Conservation (phyloP, 106 monocot genomes). For the Allium cepa region DNA sequence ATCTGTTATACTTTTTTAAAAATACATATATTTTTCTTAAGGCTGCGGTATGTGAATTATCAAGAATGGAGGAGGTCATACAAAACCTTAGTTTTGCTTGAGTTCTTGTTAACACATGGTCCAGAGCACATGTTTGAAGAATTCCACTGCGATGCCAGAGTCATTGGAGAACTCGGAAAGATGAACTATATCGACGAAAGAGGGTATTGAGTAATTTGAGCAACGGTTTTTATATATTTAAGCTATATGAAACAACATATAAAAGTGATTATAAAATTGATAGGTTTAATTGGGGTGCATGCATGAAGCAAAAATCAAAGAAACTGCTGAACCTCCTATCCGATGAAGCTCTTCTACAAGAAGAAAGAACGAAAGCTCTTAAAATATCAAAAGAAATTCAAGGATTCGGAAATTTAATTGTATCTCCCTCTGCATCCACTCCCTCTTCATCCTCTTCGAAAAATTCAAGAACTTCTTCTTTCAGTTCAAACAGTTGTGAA, state of each 20-base stretch:
- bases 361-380: slow-evolving; percentile 6
- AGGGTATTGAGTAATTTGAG: slow-evolving; percentile 18
- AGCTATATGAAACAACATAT: background rate
- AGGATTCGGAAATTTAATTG: slow-evolving; percentile 8
- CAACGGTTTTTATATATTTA: background rate
- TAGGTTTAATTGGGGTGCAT: slow-evolving; percentile 15
- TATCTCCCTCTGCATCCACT: background rate
- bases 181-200: slow-evolving; percentile 30
- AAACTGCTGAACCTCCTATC: slow-evolving; percentile 2
- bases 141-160: slow-evolving; percentile 24
- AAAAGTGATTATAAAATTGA: too few relatives aligned
- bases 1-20: background rate
- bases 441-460: background rate
- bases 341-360: background rate
- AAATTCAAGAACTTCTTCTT: slow-evolving; percentile 4
- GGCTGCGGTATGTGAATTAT: slow-evolving; percentile 20
- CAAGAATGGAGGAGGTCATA: slow-evolving; percentile 51
- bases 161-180: slow-evolving; percentile 37
- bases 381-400: slow-evolving; percentile 11
- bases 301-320: slow-evolving; percentile 13
- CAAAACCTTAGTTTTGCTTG: slow-evolving; percentile 39
- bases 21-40: background rate
- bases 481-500: slow-evolving; percentile 2
- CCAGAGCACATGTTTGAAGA: slow-evolving; percentile 35
- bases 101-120: slow-evolving; percentile 46